These are phyloP conservation scores for Adenanthera pavonina DNA, from an alignment of 306 rosid genomes.

Conservation along the genomic window DNA sequence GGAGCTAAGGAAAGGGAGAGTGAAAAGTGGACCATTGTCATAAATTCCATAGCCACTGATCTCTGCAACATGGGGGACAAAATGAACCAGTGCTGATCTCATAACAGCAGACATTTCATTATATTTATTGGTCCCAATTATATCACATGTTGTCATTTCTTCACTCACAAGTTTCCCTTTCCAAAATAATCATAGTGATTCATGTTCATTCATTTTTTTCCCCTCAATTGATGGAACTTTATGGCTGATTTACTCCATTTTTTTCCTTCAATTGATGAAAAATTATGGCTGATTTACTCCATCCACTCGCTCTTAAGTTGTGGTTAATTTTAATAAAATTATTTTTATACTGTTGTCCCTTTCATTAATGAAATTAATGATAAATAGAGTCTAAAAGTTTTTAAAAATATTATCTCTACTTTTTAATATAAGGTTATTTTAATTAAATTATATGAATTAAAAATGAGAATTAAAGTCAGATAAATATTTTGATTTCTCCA, in stretches of 20 bases:
- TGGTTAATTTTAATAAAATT: no score
- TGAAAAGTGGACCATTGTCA: neutral
- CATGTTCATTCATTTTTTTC: neutral
- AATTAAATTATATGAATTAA: no score
- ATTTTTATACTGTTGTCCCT: no score
- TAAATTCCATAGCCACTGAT: slow-evolving; percentile 3
- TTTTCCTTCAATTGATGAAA: no score
- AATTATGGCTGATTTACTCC: no score
- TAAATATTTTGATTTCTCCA: no score
- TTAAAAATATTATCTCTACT: no score
- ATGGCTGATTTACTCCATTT: neutral
- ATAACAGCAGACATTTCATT: slow-evolving; percentile 28
- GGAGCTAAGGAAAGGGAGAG: slow-evolving; percentile 17
- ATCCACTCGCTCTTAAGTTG: no score
- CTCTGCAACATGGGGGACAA: slow-evolving; percentile 7
- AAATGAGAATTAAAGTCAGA: no score
- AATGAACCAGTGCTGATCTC: slow-evolving; percentile 34
- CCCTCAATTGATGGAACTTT: neutral
- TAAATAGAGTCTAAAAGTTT: no score
- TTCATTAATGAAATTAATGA: no score
- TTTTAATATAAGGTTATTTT: no score
- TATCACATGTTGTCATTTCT: neutral
- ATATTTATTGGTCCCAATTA: slow-evolving; percentile 34
- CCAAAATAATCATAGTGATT: neutral
- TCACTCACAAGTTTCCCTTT: neutral